Evolutionary conservation across 345 rosid species (phyloP).

Genomic region (Linum lewisii): DNA sequence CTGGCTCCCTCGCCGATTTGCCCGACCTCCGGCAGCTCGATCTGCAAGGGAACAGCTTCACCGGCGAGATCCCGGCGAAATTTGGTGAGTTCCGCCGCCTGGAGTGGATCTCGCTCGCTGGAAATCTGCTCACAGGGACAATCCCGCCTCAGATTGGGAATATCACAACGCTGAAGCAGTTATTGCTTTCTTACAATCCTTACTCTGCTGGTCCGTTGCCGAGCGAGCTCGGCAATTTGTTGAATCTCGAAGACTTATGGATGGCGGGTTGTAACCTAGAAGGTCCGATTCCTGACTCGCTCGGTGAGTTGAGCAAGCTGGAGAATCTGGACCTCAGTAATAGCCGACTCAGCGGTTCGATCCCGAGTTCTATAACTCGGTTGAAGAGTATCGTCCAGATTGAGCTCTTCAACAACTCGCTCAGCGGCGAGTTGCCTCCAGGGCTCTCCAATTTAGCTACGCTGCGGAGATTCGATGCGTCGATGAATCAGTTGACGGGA

Average conservation of each 20-base stretch:
- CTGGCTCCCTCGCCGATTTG: slow-evolving; percentile 42
- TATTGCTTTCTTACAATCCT: slow-evolving; percentile 51
- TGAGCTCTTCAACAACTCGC: slow-evolving; percentile 62
- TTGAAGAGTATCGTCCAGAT: slow-evolving; percentile 41
- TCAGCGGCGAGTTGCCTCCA: slow-evolving; percentile 55
- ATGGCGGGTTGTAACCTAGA: slow-evolving; percentile 37
- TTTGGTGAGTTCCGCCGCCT: slow-evolving; percentile 39
- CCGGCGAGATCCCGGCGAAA: slow-evolving; percentile 41
- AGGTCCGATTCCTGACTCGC: slow-evolving; percentile 45
- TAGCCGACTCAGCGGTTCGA: slow-evolving; percentile 51
- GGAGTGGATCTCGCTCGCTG: slow-evolving; percentile 37
- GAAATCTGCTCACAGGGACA: slow-evolving; percentile 44
- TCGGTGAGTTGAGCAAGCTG: slow-evolving; percentile 32
- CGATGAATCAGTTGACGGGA: slow-evolving; percentile 56
- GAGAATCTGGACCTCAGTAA: slow-evolving; percentile 39
- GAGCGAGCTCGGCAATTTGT: slow-evolving; percentile 40
- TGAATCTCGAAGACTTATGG: slow-evolving; percentile 51
- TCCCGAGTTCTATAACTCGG: slow-evolving; percentile 50
- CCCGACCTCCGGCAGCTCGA: slow-evolving; percentile 33
- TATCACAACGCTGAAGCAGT: slow-evolving; percentile 41
- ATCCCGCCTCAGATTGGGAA: slow-evolving; percentile 52
- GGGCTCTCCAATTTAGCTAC: slow-evolving; percentile 40
- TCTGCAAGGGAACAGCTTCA: slow-evolving; percentile 48
- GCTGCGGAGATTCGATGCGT: slow-evolving; percentile 48
- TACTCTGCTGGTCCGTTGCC: slow-evolving; percentile 44